phyloP scores from a whole-genome alignment of 495 filamentous ascomycete genomes.

The Glutinoglossum americanum region DNA sequence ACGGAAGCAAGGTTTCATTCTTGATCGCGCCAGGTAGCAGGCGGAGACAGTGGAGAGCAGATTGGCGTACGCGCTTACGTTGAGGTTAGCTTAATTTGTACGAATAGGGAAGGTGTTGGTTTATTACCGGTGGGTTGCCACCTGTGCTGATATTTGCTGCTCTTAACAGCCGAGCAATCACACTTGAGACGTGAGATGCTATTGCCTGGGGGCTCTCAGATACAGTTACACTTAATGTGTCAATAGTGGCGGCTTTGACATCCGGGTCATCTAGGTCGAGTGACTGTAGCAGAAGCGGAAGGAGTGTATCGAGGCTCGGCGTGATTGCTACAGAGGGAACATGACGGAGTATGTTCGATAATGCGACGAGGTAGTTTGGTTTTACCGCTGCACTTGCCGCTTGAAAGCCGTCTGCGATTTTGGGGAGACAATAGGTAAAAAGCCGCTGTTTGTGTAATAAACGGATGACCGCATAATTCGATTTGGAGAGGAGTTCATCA shows the following conservation, averaged over 20 bases:
- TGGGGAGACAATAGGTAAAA: slow-evolving; percentile 38
- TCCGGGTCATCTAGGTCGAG: slow-evolving; percentile 35
- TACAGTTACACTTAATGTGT: slow-evolving; percentile 36
- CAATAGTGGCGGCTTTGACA: slow-evolving; percentile 42
- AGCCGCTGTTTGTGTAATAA: slow-evolving; percentile 42
- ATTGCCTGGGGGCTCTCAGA: slow-evolving; percentile 31
- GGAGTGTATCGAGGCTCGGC: slow-evolving; percentile 33
- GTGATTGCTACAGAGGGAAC: slow-evolving; percentile 37
- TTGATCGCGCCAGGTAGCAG: slow-evolving; percentile 3
- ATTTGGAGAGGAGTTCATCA: slow-evolving; percentile 40
- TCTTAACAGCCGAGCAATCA: slow-evolving; percentile 36
- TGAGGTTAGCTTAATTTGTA: slow-evolving; percentile 1
- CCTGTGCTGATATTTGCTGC: slow-evolving; percentile 9
- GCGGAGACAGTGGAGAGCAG: slow-evolving; percentile 4
- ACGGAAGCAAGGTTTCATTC: slow-evolving; percentile 30
- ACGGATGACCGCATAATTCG: slow-evolving; percentile 41
- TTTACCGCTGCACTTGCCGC: slow-evolving; percentile 24
- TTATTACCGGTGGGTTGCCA: slow-evolving; percentile 8
- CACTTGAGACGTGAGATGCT: slow-evolving; percentile 35
- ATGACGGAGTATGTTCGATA: slow-evolving; percentile 40
- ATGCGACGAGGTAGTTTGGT: slow-evolving; percentile 42
- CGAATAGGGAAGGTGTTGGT: slow-evolving; percentile 18
- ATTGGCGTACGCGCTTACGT: slow-evolving; percentile 17
- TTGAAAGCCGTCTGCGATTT: slow-evolving; percentile 32
- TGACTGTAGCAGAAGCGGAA: slow-evolving; percentile 47